These are phyloP conservation scores for Globisporangium nodosum DNA, from an alignment of 352 stramenopile species.

Conservation along the genomic window DNA sequence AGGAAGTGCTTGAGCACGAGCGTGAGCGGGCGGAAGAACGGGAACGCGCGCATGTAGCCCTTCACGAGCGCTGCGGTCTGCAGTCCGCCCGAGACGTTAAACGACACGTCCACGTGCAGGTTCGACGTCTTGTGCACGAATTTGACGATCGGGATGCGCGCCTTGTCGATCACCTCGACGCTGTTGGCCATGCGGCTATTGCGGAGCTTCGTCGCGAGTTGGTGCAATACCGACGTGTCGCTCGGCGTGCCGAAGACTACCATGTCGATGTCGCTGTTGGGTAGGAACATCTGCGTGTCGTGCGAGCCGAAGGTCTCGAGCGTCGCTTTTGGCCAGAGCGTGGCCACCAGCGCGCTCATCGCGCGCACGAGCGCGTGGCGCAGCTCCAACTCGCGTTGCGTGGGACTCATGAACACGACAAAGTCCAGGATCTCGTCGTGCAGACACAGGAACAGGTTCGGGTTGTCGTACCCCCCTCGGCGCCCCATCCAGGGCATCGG, in stretches of 20 bases:
- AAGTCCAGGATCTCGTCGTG: constrained; percentile 97
- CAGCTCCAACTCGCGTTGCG: constrained; percentile 58
- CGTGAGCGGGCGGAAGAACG: constrained; percentile 89
- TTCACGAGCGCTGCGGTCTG: constrained; percentile 69
- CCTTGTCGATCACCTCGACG: constrained; percentile 94
- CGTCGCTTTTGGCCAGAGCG: constrained; percentile 50
- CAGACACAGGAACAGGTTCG: constrained; percentile 82
- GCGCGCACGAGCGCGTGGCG: constrained; percentile 68
- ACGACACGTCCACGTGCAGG: constrained; percentile 92
- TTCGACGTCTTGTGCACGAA: constrained; percentile 87
- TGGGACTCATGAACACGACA: constrained; percentile 87
- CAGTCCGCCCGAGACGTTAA: constrained; percentile 81
- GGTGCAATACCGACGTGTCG: constrained; percentile 51
- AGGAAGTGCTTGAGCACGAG: constrained; percentile 97
- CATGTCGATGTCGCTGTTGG: constrained; percentile 93
- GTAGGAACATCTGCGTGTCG: constrained; percentile 90
- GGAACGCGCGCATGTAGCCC: constrained; percentile 88
- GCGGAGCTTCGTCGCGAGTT: constrained; percentile 45
- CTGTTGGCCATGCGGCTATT: constrained; percentile 81
- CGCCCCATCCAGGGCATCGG: constrained; percentile 64
- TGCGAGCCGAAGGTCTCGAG: constrained; percentile 92
- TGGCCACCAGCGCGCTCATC: constrained; percentile 59
- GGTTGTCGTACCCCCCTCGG: constrained; percentile 45
- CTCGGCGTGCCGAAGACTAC: constrained; percentile 75
- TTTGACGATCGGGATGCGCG: constrained; percentile 95